Evolutionary conservation across 768 basidiomycete genomes (phyloP), one percentile per base, ranked within the genome.

Genomic region (Lactarius tabidus): DNA sequence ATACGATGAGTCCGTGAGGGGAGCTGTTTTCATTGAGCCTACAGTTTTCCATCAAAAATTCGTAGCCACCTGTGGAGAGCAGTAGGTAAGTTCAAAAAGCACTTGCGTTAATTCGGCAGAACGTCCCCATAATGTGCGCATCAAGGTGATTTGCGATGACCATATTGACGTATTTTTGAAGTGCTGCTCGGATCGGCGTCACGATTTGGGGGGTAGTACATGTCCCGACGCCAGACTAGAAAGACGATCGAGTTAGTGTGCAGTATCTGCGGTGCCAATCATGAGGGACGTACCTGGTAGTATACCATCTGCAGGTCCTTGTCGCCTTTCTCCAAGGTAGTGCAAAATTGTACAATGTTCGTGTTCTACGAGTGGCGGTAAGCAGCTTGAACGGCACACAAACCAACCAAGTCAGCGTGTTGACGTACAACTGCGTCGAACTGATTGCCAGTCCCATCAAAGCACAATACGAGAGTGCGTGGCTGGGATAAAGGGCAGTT

Each of bases 41-140:
- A 84, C 85, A 91, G 66, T 88, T 88, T 67, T 89, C 82, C 89
- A 90, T 90, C 63, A 91, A 75, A 73, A 91, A 91, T 67, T 87
- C 86, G 65, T 91, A 91, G 0, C 89, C 89, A 48, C 82, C 87
- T 88, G 45, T n/a, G 41, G 18, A 18, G 28, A 17, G 45, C 23
- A 14, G 35, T 41, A 38, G 14, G 52, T 56, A 12, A 58, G 39
- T 10, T n/a, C 26, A 26, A 14, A 17, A 20, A 3, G 8, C 41
- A 14, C 28, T 20, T 23, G 8, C 28, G 28, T 23, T n/a, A 62
- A 17, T 15, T n/a, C 6, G 23, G 8, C 28, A 29, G 14, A 4
- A 68, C 79, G 23, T 57, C 85, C 85, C 81, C 85, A 87, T 88
- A 20, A 90, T 86, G 73, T 91, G 89, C 1, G 84, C 83, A 63